A percentile compares a stretch with the other conserved stretches of the same genome.
phyloP scores from a whole-genome alignment of 2,329 filamentous ascomycete genomes.

The Alternaria alternata region DNA sequence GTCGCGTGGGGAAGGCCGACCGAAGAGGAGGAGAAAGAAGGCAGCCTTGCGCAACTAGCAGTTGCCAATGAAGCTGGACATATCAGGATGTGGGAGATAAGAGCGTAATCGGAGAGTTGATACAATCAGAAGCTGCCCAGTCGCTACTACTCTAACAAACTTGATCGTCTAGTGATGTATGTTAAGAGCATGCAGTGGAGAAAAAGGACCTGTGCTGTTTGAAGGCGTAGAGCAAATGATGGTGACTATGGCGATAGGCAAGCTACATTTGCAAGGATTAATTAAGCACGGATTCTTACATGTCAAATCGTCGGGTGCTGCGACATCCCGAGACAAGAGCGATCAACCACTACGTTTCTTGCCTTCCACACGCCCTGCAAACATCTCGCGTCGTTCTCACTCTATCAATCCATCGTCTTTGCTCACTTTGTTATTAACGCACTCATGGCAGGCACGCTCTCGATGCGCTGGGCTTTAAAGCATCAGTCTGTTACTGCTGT shows the following conservation, averaged over 20 bases:
- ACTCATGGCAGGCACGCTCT: conserved; percentile 19
- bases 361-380: conserved; percentile 1
- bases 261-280: neutral
- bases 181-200: neutral
- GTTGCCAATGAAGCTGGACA: conserved; percentile 90
- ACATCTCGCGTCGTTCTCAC: neutral
- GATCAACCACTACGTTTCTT: neutral
- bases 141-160: neutral
- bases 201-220: neutral
- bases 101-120: conserved; percentile 30
- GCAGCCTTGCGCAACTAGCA: conserved; percentile 66
- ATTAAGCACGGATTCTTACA: neutral
- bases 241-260: neutral
- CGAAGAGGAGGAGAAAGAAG: conserved; percentile 69
- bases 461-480: neutral
- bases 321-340: conserved; percentile 9
- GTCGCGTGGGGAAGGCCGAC: conserved; percentile 57
- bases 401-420: neutral
- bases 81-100: conserved; percentile 83
- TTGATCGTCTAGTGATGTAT: neutral
- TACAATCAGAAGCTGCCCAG: neutral
- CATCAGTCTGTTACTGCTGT: neutral
- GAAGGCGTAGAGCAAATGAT: neutral
- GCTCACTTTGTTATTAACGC: conserved; percentile 1
- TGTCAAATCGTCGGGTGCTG: conserved; percentile 4